Evolutionary conservation across 108 stramenopile genomes (phyloP), one percentile per base, ranked within the genome.

Genomic region (Pseudonitzschia delicatissima): DNA sequence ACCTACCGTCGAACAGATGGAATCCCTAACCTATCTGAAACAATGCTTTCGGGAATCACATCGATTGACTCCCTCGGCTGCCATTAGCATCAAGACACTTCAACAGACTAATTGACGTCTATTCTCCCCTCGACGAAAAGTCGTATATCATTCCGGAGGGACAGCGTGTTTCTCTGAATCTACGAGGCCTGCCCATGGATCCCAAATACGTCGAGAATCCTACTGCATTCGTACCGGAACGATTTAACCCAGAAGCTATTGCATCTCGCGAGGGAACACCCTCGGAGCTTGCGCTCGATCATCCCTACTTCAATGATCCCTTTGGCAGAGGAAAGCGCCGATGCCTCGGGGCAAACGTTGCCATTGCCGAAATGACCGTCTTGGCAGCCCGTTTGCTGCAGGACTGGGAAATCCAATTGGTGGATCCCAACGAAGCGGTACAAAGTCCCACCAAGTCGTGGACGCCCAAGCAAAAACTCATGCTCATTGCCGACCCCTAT

Each of bases 241-340:
- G 77, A 11, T 77, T 72, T 66, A 17, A 53, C 0, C 68, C 77
- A 27, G 69, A 71, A 5, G 67, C 67, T 7, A 57, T 77, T 3
- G 59, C 40, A 11, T 45, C 67, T 3, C 48, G 77, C 5, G 73
- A 77, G 29, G 77, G 77, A 7, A 73, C 77, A 2, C 29, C 60
- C 5, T 45, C 67, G 27, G 72, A 77, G 33, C 31, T 77, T 21
- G 40, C 40, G 11, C 15, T 77, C 5, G 77, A 77, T 33, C 77
- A 77, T 32, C 72, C 77, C 2, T 77, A 45, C 32, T 69, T 67
- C 6, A 39, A 52, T n/a, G 72, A 73, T 52, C 65, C 77, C 3
- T 77, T 77, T 57, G 62, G 66, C 33, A 66, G 73, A 52, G 77
- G 77, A 4, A 60, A 60, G 35, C 51, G 51, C 4, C 21, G 51